phyloP scores from a whole-genome alignment of 2,329 filamentous ascomycete genomes.

The Trematosphaeria pertusa region DNA sequence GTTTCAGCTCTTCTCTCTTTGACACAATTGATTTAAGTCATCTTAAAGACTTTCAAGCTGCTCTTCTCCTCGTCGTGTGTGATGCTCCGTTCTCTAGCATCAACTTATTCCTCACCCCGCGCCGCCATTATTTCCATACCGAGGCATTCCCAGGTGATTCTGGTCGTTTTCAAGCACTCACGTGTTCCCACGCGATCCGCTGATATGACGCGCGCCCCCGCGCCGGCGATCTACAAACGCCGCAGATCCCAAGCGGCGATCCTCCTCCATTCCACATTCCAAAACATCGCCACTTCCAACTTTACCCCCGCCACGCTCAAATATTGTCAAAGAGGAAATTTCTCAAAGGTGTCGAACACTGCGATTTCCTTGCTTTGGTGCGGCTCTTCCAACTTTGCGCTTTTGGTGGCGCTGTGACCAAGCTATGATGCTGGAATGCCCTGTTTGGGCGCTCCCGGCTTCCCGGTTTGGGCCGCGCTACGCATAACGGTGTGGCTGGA shows the following conservation, averaged over 20 bases:
- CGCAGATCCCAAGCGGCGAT: background rate
- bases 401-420: no score
- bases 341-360: background rate
- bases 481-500: no score
- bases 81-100: no score
- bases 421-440: background rate
- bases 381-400: no score
- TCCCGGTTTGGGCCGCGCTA: constrained; percentile 2
- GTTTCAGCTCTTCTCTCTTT: no score
- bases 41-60: no score
- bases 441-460: constrained; percentile 1
- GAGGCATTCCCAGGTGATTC: background rate
- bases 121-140: background rate
- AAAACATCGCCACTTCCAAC: constrained; percentile 2
- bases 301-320: background rate
- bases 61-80: no score
- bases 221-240: background rate
- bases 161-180: no score
- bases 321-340: constrained; percentile 1
- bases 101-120: no score
- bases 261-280: background rate
- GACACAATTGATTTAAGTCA: no score
- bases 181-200: no score
- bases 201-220: no score
- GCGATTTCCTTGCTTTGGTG: constrained; percentile 3